phyloP scores from a whole-genome alignment of 179 eudicot species.

The Sideroxylon spinosum region DNA sequence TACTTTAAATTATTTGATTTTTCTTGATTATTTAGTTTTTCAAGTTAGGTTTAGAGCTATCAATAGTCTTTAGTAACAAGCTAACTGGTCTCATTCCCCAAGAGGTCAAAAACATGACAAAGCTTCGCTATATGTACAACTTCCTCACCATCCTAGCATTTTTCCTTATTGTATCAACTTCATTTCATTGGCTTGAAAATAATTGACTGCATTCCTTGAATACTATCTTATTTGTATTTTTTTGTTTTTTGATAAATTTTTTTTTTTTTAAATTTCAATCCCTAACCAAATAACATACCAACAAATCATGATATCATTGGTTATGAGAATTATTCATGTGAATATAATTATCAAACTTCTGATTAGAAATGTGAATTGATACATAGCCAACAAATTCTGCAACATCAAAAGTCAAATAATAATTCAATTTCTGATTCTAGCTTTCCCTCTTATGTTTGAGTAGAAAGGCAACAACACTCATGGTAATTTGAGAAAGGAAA shows the following conservation, averaged over 20 bases:
- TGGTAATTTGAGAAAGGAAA: background rate
- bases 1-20: background rate
- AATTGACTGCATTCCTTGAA: background rate
- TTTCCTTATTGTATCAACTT: background rate
- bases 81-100: too few relatives aligned
- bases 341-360: too few relatives aligned
- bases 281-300: background rate
- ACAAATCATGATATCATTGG: background rate
- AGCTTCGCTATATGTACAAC: constrained; percentile 88
- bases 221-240: background rate
- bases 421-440: background rate
- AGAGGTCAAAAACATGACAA: constrained; percentile 80
- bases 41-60: background rate
- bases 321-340: background rate
- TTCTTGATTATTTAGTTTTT: background rate
- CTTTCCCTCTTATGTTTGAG: background rate
- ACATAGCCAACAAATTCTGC: background rate
- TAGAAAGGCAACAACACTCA: background rate
- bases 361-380: background rate
- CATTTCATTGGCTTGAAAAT: background rate
- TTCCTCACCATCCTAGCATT: background rate
- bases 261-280: background rate
- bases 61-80: background rate
- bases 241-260: too few relatives aligned
- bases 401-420: background rate